A percentile compares a stretch with the other conserved stretches of the same genome.
phyloP scores from a whole-genome alignment of 495 filamentous ascomycete genomes.

The Aspergillus conjunctus region DNA sequence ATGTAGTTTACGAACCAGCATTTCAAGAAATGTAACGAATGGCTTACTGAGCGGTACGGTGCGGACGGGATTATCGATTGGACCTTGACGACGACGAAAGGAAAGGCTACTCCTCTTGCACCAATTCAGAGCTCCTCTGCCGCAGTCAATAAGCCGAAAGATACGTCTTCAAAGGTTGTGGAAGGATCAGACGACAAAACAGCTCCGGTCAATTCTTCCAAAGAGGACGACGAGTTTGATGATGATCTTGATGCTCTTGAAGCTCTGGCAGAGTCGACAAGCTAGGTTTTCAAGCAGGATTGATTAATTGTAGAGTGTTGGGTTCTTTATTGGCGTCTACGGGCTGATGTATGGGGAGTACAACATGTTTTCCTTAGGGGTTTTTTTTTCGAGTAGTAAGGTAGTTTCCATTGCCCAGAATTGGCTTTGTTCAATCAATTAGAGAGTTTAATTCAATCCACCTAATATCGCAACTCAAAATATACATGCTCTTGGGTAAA shows the following conservation, averaged over 20 bases:
- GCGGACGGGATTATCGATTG: slow-evolving; percentile 80
- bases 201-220: neutral
- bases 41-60: slow-evolving; percentile 78
- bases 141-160: slow-evolving; percentile 23
- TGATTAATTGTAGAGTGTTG: neutral
- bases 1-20: slow-evolving; percentile 79
- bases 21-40: slow-evolving; percentile 87
- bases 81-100: slow-evolving; percentile 59
- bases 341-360: neutral
- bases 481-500: no score
- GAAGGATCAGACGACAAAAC: no score
- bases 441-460: no score
- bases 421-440: no score
- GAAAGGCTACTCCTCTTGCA: slow-evolving; percentile 20
- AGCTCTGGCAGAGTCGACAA: slow-evolving; percentile 34
- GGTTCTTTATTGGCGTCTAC: neutral
- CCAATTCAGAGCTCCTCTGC: slow-evolving; percentile 18
- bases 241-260: slow-evolving; percentile 47
- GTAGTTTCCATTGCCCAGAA: no score
- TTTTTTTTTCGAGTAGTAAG: no score
- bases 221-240: slow-evolving; percentile 38
- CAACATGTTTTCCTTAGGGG: neutral
- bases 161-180: no score
- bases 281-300: no score
- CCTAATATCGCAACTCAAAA: no score